Conservation (phyloP, 2,329 filamentous ascomycete genomes). For the Diaporthe velutina region DNA sequence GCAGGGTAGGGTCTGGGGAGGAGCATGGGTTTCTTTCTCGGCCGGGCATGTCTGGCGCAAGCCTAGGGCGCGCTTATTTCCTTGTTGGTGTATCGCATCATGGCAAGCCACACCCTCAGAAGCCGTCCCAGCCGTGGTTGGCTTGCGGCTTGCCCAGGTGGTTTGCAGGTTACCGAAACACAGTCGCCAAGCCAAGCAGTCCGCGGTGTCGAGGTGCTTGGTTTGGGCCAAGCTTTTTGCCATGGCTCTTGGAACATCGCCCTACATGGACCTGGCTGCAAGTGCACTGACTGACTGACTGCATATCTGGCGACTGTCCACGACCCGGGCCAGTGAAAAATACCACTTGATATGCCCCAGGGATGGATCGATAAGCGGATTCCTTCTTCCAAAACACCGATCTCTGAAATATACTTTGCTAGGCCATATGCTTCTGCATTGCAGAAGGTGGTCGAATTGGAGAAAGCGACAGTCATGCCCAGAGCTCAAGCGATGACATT, state of each 20-base stretch:
- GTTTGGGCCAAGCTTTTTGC: conserved; percentile 24
- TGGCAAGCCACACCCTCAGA: not conserved
- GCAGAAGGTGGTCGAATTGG: not conserved
- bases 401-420: not conserved
- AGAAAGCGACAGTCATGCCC: conserved; percentile 1
- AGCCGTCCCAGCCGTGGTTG: not conserved
- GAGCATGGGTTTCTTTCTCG: conserved; percentile 12
- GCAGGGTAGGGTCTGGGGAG: conserved; percentile 6
- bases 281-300: no score
- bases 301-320: no score
- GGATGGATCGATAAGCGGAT: not conserved
- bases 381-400: not conserved
- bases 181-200: conserved; percentile 9
- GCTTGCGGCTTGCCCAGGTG: not conserved
- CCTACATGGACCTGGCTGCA: not conserved
- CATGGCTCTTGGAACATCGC: conserved; percentile 1
- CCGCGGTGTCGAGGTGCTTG: conserved; percentile 23
- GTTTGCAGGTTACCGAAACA: not conserved
- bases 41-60: conserved; percentile 12
- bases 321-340: not conserved
- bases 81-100: conserved; percentile 16
- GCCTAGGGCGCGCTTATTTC: not conserved
- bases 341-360: not conserved
- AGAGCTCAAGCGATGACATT: conserved; percentile 22
- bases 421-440: not conserved